phyloP scores from a whole-genome alignment of 768 basidiomycete species.

The Phanerodontia chrysosporium region DNA sequence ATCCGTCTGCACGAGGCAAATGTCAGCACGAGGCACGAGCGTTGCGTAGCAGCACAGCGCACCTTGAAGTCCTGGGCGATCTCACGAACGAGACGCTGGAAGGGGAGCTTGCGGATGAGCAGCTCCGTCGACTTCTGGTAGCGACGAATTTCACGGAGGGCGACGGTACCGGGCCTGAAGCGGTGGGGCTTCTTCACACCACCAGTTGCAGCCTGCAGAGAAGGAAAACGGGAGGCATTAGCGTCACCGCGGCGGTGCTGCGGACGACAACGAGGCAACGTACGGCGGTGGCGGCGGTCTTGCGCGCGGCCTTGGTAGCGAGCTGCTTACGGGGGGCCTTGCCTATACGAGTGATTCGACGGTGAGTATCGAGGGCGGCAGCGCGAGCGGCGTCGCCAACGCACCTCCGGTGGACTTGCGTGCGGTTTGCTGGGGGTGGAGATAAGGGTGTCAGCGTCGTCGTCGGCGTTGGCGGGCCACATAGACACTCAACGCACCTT shows the following conservation, averaged over 20 bases:
- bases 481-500: slow-evolving; percentile 47
- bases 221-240: neutral
- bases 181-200: slow-evolving; percentile 99
- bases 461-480: slow-evolving; percentile 14
- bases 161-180: slow-evolving; percentile 97
- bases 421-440: slow-evolving; percentile 79
- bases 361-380: slow-evolving; percentile 22
- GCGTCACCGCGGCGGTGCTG: neutral
- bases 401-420: slow-evolving; percentile 98
- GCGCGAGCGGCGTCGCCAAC: slow-evolving; percentile 27
- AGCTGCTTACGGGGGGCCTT: slow-evolving; percentile 42
- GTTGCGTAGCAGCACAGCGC: slow-evolving; percentile 57
- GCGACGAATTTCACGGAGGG: slow-evolving; percentile 96
- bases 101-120: slow-evolving; percentile 98
- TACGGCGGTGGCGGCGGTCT: slow-evolving; percentile 32
- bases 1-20: slow-evolving; percentile 50
- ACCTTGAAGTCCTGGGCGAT: slow-evolving; percentile 92
- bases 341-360: slow-evolving; percentile 22
- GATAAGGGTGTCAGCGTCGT: slow-evolving; percentile 31
- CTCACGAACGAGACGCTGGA: slow-evolving; percentile 97
- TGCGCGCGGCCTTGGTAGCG: slow-evolving; percentile 43
- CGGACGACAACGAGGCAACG: slow-evolving; percentile 4
- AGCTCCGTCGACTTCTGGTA: slow-evolving; percentile 99
- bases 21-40: slow-evolving; percentile 7
- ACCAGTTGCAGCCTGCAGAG: slow-evolving; percentile 54